Evolutionary conservation across 257 asterid genomes (phyloP).

Genomic region (Jacaranda copaia): DNA sequence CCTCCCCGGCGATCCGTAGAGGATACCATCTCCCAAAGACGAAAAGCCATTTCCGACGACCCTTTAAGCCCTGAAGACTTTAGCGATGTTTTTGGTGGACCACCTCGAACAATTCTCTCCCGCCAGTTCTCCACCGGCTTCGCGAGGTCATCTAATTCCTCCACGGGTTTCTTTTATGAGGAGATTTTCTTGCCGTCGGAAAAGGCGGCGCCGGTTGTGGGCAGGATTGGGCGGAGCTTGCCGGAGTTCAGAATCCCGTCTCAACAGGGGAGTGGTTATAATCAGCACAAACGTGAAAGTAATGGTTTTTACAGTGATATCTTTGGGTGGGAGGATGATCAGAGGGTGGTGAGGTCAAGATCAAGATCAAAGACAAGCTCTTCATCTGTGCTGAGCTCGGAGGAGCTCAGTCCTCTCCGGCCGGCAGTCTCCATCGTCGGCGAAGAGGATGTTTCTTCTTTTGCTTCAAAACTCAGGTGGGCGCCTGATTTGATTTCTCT

Average conservation of each 20-base stretch:
- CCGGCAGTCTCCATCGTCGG: conserved; percentile 45
- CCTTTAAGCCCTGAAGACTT: conserved; percentile 59
- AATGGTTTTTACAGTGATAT: conserved; percentile 66
- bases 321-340: conserved; percentile 65
- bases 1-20: conserved; percentile 56
- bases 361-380: conserved; percentile 73
- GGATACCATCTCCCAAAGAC: conserved; percentile 47
- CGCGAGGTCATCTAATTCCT: conserved; percentile 46
- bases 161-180: conserved; percentile 49
- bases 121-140: conserved; percentile 51
- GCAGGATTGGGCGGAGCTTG: conserved; percentile 56
- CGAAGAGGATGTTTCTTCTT: conserved; percentile 57
- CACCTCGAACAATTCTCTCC: conserved; percentile 67
- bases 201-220: conserved; percentile 35
- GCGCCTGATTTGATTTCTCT: background rate
- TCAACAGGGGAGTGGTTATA: conserved; percentile 24
- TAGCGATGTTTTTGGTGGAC: conserved; percentile 86
- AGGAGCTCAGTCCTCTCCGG: conserved; percentile 79
- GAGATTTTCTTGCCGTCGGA: conserved; percentile 58
- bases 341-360: conserved; percentile 60
- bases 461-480: conserved; percentile 77
- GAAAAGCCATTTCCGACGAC: conserved; percentile 42
- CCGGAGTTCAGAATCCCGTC: conserved; percentile 76
- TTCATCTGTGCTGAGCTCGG: conserved; percentile 76
- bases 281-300: conserved; percentile 34